Conservation (phyloP, 352 stramenopile species). For the Phytopythium sindhum region DNA sequence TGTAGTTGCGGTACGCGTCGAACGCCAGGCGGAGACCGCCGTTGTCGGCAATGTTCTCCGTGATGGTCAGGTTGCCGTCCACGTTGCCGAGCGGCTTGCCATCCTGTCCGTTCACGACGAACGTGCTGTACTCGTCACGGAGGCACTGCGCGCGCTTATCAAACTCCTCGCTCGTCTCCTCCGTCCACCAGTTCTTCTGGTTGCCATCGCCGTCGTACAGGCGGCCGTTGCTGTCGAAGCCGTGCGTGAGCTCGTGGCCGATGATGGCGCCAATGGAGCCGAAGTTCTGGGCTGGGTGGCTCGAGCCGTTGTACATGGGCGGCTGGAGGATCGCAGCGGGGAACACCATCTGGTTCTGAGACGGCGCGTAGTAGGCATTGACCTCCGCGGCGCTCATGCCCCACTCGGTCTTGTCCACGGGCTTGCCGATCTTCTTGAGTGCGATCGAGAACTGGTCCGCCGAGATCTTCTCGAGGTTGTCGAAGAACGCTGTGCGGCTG, state of each 20-base stretch:
- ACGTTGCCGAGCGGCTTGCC: slow-evolving; percentile 36
- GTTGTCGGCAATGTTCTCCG: slow-evolving; percentile 79
- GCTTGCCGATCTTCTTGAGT: slow-evolving; percentile 27
- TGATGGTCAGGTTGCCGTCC: slow-evolving; percentile 58
- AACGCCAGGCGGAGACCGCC: slow-evolving; percentile 53
- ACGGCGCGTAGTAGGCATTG: slow-evolving; percentile 82
- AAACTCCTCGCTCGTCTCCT: slow-evolving; percentile 69
- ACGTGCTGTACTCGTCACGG: slow-evolving; percentile 45
- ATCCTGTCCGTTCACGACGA: slow-evolving; percentile 29
- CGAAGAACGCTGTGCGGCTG: slow-evolving; percentile 36
- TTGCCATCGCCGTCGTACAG: slow-evolving; percentile 87
- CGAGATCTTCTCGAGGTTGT: slow-evolving; percentile 42
- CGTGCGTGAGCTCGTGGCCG: slow-evolving; percentile 94
- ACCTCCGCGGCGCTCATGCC: slow-evolving; percentile 87
- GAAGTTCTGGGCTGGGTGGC: slow-evolving; percentile 86
- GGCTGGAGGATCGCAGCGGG: slow-evolving; percentile 91
- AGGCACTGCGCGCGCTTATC: slow-evolving; percentile 50
- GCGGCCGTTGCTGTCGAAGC: slow-evolving; percentile 89
- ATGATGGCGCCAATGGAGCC: slow-evolving; percentile 89
- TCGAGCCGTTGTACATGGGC: slow-evolving; percentile 86
- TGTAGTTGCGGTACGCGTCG: slow-evolving; percentile 25
- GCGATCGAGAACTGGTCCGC: slow-evolving; percentile 19
- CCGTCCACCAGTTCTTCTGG: slow-evolving; percentile 90
- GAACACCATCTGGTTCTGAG: slow-evolving; percentile 91
- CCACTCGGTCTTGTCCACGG: slow-evolving; percentile 68